A percentile compares a stretch with the other conserved stretches of the same genome.
These are phyloP conservation scores for Scheffersomyces illinoinensis DNA, from an alignment of 1,139 yeast genomes.

Conservation along the genomic window DNA sequence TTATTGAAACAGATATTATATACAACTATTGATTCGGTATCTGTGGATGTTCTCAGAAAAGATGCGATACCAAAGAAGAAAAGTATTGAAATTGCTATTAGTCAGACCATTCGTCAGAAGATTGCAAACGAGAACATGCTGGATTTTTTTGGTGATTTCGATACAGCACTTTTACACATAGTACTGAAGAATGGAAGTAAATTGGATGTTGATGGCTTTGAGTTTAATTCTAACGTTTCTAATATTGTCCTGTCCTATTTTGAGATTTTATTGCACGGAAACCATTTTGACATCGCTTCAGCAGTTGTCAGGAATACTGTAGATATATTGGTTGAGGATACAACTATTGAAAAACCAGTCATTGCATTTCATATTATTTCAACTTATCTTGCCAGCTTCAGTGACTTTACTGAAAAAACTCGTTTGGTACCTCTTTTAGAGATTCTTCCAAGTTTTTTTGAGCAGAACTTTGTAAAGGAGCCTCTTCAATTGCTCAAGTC, in stretches of 20 bases:
- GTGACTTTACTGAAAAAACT: neutral
- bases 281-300: conserved; percentile 11
- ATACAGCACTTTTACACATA: conserved; percentile 3
- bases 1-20: conserved; percentile 1
- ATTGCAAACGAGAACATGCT: neutral
- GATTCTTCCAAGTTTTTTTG: conserved; percentile 28
- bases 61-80: neutral
- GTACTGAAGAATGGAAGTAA: conserved; percentile 2
- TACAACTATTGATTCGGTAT: conserved; percentile 11
- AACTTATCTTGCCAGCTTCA: conserved; percentile 5
- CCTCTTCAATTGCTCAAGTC: conserved; percentile 24
- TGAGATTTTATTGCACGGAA: conserved; percentile 7
- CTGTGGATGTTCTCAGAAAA: conserved; percentile 6
- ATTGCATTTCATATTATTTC: conserved; percentile 14
- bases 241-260: conserved; percentile 9
- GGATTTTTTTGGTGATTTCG: conserved; percentile 7
- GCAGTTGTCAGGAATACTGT: conserved; percentile 23
- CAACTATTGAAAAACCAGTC: conserved; percentile 11
- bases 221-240: conserved; percentile 7
- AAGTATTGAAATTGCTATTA: conserved; percentile 3
- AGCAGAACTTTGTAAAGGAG: conserved; percentile 23
- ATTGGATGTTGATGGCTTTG: conserved; percentile 6
- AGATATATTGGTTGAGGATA: conserved; percentile 21
- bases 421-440: conserved; percentile 13
- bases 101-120: neutral